phyloP scores from a whole-genome alignment of 192 early-diverging fungal species.

The Backusella liffmaniae region DNA sequence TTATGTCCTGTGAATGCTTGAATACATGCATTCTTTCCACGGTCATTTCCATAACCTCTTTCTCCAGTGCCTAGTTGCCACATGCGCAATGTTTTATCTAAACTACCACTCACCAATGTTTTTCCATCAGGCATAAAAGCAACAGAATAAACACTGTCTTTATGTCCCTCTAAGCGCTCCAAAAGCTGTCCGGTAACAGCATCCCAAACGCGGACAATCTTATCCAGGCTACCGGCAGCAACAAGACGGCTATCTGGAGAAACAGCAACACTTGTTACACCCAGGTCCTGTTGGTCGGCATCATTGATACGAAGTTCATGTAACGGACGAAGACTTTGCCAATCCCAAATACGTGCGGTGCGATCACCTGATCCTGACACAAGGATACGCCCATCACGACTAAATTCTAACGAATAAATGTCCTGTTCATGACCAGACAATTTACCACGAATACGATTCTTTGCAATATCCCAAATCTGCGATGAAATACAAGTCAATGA shows the following conservation, averaged over 20 bases:
- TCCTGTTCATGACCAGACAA: conserved; percentile 95
- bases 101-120: conserved; percentile 86
- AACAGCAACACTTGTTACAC: conserved; percentile 96
- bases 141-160: conserved; percentile 95
- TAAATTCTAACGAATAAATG: conserved; percentile 97
- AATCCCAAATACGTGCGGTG: conserved; percentile 88
- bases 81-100: conserved; percentile 90
- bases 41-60: conserved; percentile 29
- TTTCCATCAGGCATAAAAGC: conserved; percentile 94
- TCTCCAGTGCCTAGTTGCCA: conserved; percentile 78
- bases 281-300: conserved; percentile 80
- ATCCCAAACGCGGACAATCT: conserved; percentile 96
- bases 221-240: conserved; percentile 91
- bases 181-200: conserved; percentile 72
- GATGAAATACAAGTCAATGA: not conserved
- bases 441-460: conserved; percentile 62
- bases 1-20: conserved; percentile 56
- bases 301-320: conserved; percentile 80
- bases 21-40: conserved; percentile 42
- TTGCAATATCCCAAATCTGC: conserved; percentile 71
- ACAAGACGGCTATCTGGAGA: conserved; percentile 88
- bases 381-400: conserved; percentile 82
- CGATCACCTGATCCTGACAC: conserved; percentile 90
- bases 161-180: conserved; percentile 94
- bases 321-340: conserved; percentile 70